These are phyloP conservation scores for Basipetospora chlamydospora DNA, from an alignment of 2,329 filamentous ascomycete genomes.

Conservation along the genomic window DNA sequence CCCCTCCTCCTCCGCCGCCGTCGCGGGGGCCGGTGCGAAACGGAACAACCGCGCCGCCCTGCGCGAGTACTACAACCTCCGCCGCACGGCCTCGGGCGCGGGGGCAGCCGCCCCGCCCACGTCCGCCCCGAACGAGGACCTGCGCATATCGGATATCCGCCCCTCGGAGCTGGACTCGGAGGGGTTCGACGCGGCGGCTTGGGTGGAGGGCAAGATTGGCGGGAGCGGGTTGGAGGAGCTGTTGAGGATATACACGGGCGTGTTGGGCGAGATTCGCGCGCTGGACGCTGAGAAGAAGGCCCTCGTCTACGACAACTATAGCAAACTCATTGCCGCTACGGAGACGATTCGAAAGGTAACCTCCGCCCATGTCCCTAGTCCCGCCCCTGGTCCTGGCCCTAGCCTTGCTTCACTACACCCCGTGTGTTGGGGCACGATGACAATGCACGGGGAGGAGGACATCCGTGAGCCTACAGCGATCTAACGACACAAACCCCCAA, in stretches of 20 bases:
- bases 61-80: slow-evolving; percentile 85
- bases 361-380: neutral
- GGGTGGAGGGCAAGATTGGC: slow-evolving; percentile 46
- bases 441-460: too few relatives aligned
- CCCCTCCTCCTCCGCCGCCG: slow-evolving; percentile 15
- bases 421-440: too few relatives aligned
- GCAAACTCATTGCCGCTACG: slow-evolving; percentile 88
- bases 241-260: slow-evolving; percentile 52
- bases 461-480: too few relatives aligned
- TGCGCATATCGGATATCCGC: slow-evolving; percentile 40
- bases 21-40: too few relatives aligned
- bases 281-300: slow-evolving; percentile 95
- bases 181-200: slow-evolving; percentile 59
- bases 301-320: slow-evolving; percentile 96
- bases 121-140: slow-evolving; percentile 7
- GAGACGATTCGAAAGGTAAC: slow-evolving; percentile 74
- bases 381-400: too few relatives aligned
- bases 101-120: neutral
- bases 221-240: slow-evolving; percentile 52
- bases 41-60: slow-evolving; percentile 69
- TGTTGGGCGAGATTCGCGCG: slow-evolving; percentile 70
- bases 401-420: neutral
- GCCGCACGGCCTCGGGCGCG: slow-evolving; percentile 21
- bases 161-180: slow-evolving; percentile 58
- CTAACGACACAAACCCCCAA: too few relatives aligned